Conservation (phyloP, 805 yeast genomes). For the Cyberlindnera americana region DNA sequence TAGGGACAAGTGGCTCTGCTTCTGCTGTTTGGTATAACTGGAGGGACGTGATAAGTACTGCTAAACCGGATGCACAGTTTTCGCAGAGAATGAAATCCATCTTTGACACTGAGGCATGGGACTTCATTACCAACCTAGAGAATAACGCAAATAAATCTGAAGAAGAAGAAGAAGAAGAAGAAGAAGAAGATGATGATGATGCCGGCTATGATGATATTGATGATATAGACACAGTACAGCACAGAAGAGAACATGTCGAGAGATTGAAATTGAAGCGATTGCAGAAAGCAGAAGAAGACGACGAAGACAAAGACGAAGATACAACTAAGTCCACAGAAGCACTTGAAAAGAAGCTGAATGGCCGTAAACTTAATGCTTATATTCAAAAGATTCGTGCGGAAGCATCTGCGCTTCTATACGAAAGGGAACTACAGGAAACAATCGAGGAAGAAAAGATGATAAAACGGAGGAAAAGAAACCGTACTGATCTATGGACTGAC, state of each 20-base stretch:
- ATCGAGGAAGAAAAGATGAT: neutral
- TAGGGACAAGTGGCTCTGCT: constrained; percentile 63
- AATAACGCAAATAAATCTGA: neutral
- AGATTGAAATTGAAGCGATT: too few species aligned
- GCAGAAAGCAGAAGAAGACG: too few species aligned
- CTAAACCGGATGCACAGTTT: neutral
- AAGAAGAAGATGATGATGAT: neutral
- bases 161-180: neutral
- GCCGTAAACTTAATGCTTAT: neutral
- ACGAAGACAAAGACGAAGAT: too few species aligned
- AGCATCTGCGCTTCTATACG: constrained; percentile 1
- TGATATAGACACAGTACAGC: neutral
- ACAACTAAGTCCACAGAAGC: too few species aligned
- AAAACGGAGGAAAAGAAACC: neutral
- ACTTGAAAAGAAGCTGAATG: neutral
- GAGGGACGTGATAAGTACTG: constrained; percentile 3
- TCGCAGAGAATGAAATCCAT: constrained; percentile 1
- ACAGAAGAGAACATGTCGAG: too few species aligned
- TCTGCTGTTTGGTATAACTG: constrained; percentile 50
- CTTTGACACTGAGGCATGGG: constrained; percentile 63
- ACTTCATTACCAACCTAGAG: constrained; percentile 61
- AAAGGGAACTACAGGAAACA: neutral
- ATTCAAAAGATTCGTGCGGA: neutral
- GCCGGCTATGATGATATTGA: neutral
- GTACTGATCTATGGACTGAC: neutral